These are phyloP conservation scores for Phialophora macrospora DNA, from an alignment of 2,329 filamentous ascomycete species.

Conservation along the genomic window DNA sequence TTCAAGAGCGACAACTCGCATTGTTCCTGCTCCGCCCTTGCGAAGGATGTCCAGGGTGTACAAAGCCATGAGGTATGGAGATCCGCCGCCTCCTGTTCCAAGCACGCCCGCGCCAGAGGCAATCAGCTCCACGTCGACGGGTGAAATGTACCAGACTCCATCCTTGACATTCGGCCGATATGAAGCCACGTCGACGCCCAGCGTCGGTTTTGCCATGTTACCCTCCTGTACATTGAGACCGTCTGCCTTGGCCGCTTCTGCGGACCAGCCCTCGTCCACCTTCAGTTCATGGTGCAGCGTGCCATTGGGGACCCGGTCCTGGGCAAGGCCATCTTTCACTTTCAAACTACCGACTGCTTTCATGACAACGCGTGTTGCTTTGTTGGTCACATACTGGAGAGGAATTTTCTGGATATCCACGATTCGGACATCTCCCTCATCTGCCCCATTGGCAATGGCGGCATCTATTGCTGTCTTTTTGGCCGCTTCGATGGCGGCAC, in stretches of 20 bases:
- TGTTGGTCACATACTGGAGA: constrained; percentile 41
- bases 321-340: constrained; percentile 8
- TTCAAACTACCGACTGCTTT: constrained; percentile 49
- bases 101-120: constrained; percentile 47
- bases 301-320: constrained; percentile 37
- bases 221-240: constrained; percentile 21
- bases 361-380: constrained; percentile 45
- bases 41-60: constrained; percentile 49
- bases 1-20: constrained; percentile 50
- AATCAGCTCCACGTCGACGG: constrained; percentile 47
- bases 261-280: constrained; percentile 30
- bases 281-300: constrained; percentile 32
- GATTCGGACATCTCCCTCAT: constrained; percentile 39
- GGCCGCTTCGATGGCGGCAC: constrained; percentile 37
- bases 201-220: constrained; percentile 22
- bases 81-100: constrained; percentile 49
- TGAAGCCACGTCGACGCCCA: constrained; percentile 40
- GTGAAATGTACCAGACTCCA: constrained; percentile 46
- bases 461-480: constrained; percentile 37
- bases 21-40: constrained; percentile 44
- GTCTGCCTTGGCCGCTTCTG: constrained; percentile 34
- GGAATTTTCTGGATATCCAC: constrained; percentile 44
- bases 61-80: constrained; percentile 54
- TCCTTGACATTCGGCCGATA: constrained; percentile 45
- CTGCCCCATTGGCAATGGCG: constrained; percentile 32